Evolutionary conservation across 495 filamentous ascomycete species (phyloP), one percentile per base, ranked within the genome.

Genomic region (Terfezia claveryi): DNA sequence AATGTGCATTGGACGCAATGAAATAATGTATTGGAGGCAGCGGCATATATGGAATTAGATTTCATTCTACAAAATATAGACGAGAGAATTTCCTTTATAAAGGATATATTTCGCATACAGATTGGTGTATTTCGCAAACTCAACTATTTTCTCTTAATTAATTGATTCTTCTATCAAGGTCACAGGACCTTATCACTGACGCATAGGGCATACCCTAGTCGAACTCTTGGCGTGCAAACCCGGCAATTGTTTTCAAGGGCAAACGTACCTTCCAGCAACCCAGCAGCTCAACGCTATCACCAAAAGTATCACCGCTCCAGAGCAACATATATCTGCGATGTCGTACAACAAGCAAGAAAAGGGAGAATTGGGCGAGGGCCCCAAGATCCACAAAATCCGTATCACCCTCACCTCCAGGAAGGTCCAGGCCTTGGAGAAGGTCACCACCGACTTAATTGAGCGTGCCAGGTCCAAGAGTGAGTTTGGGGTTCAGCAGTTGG

Each of bases 361-460:
- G 79, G 85, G 60, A 60, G 63, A 91, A 67, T 85, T 83, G 71
- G 87, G 80, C 73, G 83, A 87, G 67, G 81, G 79, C 67, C 84
- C 83, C 62, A 94, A 93, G 80, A 83, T 83, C 72, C 88, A 94
- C 81, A 87, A 89, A 75, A 94, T 94, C 78, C 84, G 89, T 67
- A 95, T 96, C 80, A 96, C 89, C 70, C 77, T 96, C 62, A 94
- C 87, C 70, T 84, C 80, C 59, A 79, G 81, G 71, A 94, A 94
- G 74, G 91, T 98, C 68, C 70, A 78, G 66, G 76, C 86, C 58
- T 86, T 96, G 68, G 91, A 98, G 82, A 96, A 95, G 76, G 91
- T 98, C 67, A 94, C 86, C 79, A 73, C 78, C 70, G 91, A 96
- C 76, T 82, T 98, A 65, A 89, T 95, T 72, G 92, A 96, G 74